phyloP scores from a whole-genome alignment of 208 protist species.

The Trypanosomatidae sp. region DNA sequence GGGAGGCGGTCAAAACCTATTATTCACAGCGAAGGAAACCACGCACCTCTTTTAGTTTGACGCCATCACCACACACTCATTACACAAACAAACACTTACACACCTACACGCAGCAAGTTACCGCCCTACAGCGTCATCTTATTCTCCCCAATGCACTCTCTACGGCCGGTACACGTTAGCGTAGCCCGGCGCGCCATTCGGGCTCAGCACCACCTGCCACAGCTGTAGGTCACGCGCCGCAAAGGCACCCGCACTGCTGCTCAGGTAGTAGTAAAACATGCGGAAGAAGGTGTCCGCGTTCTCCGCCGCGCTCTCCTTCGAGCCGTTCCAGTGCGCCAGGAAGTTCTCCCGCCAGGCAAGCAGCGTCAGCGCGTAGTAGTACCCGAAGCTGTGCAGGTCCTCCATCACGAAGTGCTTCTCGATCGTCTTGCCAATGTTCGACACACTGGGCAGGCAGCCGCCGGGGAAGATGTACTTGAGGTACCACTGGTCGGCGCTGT shows the following conservation, averaged over 20 bases:
- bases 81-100: too few relatives aligned
- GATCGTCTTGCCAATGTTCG: slow-evolving; percentile 40
- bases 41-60: too few relatives aligned
- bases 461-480: slow-evolving; percentile 86
- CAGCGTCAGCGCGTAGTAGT: slow-evolving; percentile 56
- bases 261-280: slow-evolving; percentile 74
- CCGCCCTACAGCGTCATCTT: too few relatives aligned
- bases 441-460: slow-evolving; percentile 48
- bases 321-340: slow-evolving; percentile 35
- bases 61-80: too few relatives aligned
- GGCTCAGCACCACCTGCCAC: slow-evolving; percentile 62
- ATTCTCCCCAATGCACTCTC: too few relatives aligned
- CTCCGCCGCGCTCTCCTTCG: slow-evolving; percentile 6
- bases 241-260: slow-evolving; percentile 58
- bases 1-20: too few relatives aligned
- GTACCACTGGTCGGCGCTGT: slow-evolving; percentile 75
- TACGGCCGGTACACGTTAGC: slow-evolving; percentile 31
- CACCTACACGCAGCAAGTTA: too few relatives aligned
- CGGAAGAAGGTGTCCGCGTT: slow-evolving; percentile 40
- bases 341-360: slow-evolving; percentile 58
- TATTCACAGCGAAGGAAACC: too few relatives aligned
- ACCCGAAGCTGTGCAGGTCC: slow-evolving; percentile 63
- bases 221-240: slow-evolving; percentile 50
- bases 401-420: slow-evolving; percentile 59
- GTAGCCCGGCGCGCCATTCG: slow-evolving; percentile 43